Conservation (phyloP, 129 eudicot species). For the Arctium lappa region DNA sequence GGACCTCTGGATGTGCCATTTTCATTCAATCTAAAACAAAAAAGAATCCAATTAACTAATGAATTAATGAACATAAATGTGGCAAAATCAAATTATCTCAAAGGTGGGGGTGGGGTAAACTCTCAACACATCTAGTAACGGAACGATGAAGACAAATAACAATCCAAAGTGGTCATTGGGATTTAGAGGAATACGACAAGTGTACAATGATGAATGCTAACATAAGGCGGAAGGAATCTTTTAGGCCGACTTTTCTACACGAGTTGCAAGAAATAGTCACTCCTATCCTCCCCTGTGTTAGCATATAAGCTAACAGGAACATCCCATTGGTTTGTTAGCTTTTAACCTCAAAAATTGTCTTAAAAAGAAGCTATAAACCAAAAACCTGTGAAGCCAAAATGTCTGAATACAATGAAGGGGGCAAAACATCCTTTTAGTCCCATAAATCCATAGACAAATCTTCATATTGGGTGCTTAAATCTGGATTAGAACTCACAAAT, state of each 20-base stretch:
- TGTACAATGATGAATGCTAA: background rate
- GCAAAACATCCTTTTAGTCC: background rate
- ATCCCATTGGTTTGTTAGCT: background rate
- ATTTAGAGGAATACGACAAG: background rate
- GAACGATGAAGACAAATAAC: background rate
- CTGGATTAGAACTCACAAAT: background rate
- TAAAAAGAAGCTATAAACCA: too few relatives aligned
- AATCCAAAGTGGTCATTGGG: background rate
- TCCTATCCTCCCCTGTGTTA: background rate
- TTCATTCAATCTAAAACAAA: conserved; percentile 47
- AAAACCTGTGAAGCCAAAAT: background rate
- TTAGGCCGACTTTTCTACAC: background rate
- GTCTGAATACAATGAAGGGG: background rate
- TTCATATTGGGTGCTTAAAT: background rate
- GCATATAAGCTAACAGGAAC: too few relatives aligned
- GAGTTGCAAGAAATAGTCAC: background rate
- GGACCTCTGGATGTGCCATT: conserved; percentile 40
- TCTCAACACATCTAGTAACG: background rate
- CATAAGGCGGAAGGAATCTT: background rate
- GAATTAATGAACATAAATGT: background rate
- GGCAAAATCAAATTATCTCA: background rate
- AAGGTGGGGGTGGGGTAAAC: background rate
- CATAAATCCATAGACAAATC: background rate
- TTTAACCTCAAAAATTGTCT: background rate
- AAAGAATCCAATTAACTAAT: conserved; percentile 37